Base-by-base conservation (phyloP, 305 asterid species). In the Solanum chacoense region DNA sequence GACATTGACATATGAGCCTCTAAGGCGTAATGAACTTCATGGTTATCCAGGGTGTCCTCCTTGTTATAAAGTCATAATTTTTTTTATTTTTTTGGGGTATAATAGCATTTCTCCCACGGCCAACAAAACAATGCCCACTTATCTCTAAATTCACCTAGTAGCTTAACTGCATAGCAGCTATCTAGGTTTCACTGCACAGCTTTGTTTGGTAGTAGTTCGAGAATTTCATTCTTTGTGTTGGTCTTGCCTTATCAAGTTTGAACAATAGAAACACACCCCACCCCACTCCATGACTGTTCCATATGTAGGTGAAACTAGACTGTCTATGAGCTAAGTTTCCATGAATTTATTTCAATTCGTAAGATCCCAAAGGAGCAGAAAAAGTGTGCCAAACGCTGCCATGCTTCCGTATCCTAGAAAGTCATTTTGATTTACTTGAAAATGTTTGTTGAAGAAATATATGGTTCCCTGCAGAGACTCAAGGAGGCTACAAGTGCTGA, bases 401-500 rank as follows among this genome's bases (percentile, higher is more conserved):
- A 28, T 42, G 69, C 26, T 40, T 79, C 24, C 4, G 8, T 3
- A 0, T 28, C 16, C 69, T 16, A 16, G 38, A 29, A 73, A 88
- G 65, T 32, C 75, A 13, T 40, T 3, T 37, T 45, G 4, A 14
- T 40, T 40, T 87, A 31, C 55, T 73, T 65, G 24, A 29, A 11
- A 26, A 24, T 32, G 24, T 90, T 71, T 71, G 50, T 73, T 35
- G 5, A 80, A 80, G 85, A 28, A 9, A 40, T 86, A 34, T 40
- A 29, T 81, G 35, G 0, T 81, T 83, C 85, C 3, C 13, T 91
- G 91, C 93, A 97, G 99, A 90, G 81, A 83, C 85, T 96, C 50
- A 94, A 92, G 92, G 96, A 93, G 90, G 89, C 40, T 5, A 31
- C 35, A 18, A 90, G 90, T 85, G 67, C 87, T 50, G 93, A 92